Conservation (phyloP, 1,284 basidiomycete genomes). For the Acaromyces ingoldii region DNA sequence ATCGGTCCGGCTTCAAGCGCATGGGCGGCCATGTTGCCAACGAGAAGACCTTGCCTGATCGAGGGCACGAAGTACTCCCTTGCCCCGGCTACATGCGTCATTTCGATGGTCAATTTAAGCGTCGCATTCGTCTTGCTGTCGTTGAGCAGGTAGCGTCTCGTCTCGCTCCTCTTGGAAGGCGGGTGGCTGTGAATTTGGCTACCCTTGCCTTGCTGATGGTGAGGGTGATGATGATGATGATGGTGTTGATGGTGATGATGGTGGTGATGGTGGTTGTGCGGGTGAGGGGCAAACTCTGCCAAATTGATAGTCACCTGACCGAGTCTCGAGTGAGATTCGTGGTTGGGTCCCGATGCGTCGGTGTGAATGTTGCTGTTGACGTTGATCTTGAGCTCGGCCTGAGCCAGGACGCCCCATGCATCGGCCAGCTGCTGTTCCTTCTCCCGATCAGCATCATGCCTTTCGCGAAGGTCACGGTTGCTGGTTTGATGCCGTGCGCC, state of each 20-base stretch:
- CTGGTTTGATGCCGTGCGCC: too few relatives aligned
- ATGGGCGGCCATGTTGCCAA: slow-evolving; percentile 14
- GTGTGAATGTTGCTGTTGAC: slow-evolving; percentile 27
- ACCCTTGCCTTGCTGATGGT: slow-evolving; percentile 11
- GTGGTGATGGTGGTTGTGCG: slow-evolving; percentile 47
- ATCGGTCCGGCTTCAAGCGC: too few relatives aligned
- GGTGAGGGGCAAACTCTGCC: slow-evolving; percentile 66
- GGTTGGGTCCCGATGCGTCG: neutral
- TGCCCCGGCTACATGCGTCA: slow-evolving; percentile 62
- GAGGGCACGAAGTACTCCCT: slow-evolving; percentile 58
- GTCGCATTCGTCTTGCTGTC: slow-evolving; percentile 75
- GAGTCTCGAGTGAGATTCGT: slow-evolving; percentile 51
- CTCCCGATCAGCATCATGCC: neutral
- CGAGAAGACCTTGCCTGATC: slow-evolving; percentile 32
- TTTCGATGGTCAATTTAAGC: slow-evolving; percentile 63
- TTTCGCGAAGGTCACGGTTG: too few relatives aligned
- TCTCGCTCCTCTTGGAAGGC: slow-evolving; percentile 53
- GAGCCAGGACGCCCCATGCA: slow-evolving; percentile 29
- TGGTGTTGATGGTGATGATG: slow-evolving; percentile 28
- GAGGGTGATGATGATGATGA: slow-evolving; percentile 26
- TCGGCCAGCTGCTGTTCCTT: slow-evolving; percentile 3
- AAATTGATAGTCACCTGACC: slow-evolving; percentile 67
- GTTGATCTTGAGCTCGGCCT: slow-evolving; percentile 31
- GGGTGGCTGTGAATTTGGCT: neutral
- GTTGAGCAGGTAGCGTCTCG: slow-evolving; percentile 65